Evolutionary conservation across 768 basidiomycete species (phyloP).

Genomic region (Leccinum variicolor): DNA sequence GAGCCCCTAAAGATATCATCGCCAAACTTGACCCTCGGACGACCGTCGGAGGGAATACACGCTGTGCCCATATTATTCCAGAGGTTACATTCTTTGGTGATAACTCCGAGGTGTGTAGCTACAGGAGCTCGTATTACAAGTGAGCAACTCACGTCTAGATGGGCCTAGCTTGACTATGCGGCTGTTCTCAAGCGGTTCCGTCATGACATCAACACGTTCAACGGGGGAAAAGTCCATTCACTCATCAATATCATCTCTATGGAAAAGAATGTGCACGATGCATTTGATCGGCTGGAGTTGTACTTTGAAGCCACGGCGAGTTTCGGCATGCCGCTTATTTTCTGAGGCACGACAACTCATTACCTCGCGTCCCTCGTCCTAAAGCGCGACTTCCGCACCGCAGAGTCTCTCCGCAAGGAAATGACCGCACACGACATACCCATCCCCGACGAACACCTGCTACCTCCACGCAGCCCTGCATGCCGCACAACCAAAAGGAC

Average conservation of each 20-base stretch:
- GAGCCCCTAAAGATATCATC: not conserved
- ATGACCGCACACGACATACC: too few relatives aligned
- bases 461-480: too few relatives aligned
- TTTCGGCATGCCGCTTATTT: too few relatives aligned
- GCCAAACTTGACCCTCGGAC: not conserved
- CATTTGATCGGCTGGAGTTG: not conserved
- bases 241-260: not conserved
- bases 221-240: conserved; percentile 5
- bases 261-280: not conserved
- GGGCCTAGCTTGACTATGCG: not conserved
- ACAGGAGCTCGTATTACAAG: not conserved
- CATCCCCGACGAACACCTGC: too few relatives aligned
- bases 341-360: too few relatives aligned
- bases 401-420: too few relatives aligned
- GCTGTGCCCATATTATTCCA: conserved; percentile 6
- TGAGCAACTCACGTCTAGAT: not conserved
- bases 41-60: not conserved
- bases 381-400: too few relatives aligned
- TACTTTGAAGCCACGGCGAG: not conserved
- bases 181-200: conserved; percentile 3
- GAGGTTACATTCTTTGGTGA: conserved; percentile 1
- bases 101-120: not conserved
- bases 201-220: not conserved
- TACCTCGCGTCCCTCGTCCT: too few relatives aligned
- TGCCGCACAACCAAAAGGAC: too few relatives aligned